Conservation (phyloP, 768 basidiomycete genomes). For the Kwoniella newhampshirensis region DNA sequence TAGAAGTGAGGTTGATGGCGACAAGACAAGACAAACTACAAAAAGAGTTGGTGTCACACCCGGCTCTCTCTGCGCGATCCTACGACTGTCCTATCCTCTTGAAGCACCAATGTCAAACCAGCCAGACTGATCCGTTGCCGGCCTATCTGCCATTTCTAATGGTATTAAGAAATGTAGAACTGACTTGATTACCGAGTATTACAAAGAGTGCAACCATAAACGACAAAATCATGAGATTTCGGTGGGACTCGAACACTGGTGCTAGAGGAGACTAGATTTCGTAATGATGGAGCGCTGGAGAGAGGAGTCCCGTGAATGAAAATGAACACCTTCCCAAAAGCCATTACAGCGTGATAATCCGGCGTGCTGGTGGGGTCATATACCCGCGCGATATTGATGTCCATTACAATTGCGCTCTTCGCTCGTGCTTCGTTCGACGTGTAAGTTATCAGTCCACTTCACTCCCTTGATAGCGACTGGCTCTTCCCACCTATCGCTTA, state of each 20-base stretch:
- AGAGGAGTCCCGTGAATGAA: conserved; percentile 43
- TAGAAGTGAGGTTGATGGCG: background rate
- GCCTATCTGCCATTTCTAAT: conserved; percentile 37
- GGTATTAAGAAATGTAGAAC: conserved; percentile 22
- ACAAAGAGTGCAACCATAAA: conserved; percentile 19
- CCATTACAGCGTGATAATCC: conserved; percentile 37
- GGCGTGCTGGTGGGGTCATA: too few species aligned
- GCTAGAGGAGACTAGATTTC: conserved; percentile 44
- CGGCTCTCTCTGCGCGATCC: conserved; percentile 47
- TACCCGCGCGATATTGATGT: too few species aligned
- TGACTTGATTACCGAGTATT: conserved; percentile 45
- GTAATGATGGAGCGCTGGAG: conserved; percentile 44
- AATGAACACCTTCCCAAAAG: conserved; percentile 47
- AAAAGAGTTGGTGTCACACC: conserved; percentile 48
- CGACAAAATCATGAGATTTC: conserved; percentile 34
- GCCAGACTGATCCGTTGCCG: conserved; percentile 50
- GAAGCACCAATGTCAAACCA: conserved; percentile 45
- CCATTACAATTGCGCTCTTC: too few species aligned
- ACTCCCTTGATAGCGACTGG: too few species aligned
- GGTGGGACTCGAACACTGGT: conserved; percentile 50
- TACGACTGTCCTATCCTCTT: conserved; percentile 46
- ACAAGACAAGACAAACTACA: background rate
- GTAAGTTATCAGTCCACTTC: too few species aligned
- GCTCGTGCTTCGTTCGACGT: too few species aligned
- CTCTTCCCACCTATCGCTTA: too few species aligned